Conservation (phyloP, 192 early-diverging fungal genomes). For the Lunasporangiospora selenospora region DNA sequence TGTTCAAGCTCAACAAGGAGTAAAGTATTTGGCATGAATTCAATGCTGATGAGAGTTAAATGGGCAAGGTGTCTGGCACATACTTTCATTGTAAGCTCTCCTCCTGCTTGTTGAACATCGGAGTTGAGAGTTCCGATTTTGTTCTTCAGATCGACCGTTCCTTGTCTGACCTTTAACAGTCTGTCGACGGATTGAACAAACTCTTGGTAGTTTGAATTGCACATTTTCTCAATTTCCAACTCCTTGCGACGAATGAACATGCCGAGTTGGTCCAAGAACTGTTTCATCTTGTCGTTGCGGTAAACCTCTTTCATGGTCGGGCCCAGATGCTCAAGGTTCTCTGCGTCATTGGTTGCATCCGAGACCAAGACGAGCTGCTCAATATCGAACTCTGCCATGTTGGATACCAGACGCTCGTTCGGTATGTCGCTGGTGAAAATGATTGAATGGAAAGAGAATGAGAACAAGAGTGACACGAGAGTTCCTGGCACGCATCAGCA, state of each 20-base stretch:
- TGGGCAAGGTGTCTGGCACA: too few relatives aligned
- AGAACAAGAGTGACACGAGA: too few relatives aligned
- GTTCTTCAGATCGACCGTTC: slow-evolving; percentile 82
- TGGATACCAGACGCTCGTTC: too few relatives aligned
- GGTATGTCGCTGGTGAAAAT: too few relatives aligned
- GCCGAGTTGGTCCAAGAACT: slow-evolving; percentile 87
- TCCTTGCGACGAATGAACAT: slow-evolving; percentile 88
- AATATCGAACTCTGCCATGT: slow-evolving; percentile 52
- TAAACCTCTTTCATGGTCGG: slow-evolving; percentile 91
- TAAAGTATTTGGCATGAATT: too few relatives aligned
- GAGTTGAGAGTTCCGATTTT: slow-evolving; percentile 88
- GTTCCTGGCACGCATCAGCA: too few relatives aligned
- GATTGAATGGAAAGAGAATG: too few relatives aligned
- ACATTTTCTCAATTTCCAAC: slow-evolving; percentile 97
- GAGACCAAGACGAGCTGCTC: slow-evolving; percentile 53
- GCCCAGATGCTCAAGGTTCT: slow-evolving; percentile 82
- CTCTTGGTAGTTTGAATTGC: slow-evolving; percentile 95
- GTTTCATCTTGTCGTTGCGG: slow-evolving; percentile 82
- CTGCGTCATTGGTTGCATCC: slow-evolving; percentile 59
- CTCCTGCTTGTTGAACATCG: slow-evolving; percentile 84
- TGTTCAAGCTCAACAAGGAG: too few relatives aligned
- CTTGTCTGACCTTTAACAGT: slow-evolving; percentile 92
- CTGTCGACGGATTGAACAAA: slow-evolving; percentile 95
- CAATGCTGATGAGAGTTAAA: too few relatives aligned
- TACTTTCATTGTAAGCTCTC: slow-evolving; percentile 81